phyloP scores from a whole-genome alignment of 768 basidiomycete genomes.

The Antrodiella citrinella region DNA sequence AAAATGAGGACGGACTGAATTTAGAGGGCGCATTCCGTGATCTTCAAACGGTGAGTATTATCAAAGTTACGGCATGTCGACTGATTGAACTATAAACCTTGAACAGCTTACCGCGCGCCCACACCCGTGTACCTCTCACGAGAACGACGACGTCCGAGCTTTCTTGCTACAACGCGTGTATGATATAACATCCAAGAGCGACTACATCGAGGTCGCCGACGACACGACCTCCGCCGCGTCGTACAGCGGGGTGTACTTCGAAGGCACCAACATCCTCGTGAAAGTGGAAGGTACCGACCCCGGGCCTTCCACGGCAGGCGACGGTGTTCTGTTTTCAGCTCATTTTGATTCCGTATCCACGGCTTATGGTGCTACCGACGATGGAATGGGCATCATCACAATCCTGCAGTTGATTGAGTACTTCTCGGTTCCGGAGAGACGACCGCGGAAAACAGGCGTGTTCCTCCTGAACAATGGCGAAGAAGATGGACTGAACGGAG shows the following conservation, averaged over 20 bases:
- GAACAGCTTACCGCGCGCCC: conserved; percentile 63
- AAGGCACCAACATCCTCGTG: conserved; percentile 60
- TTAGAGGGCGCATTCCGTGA: conserved; percentile 53
- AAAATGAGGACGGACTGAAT: conserved; percentile 28
- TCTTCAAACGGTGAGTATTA: conserved; percentile 41
- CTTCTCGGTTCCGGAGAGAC: conserved; percentile 27
- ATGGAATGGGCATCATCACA: conserved; percentile 66
- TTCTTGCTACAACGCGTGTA: conserved; percentile 51
- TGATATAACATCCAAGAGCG: conserved; percentile 33
- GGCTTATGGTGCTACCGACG: conserved; percentile 67
- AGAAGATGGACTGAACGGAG: conserved; percentile 69
- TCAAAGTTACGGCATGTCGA: conserved; percentile 12
- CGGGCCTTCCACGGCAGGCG: conserved; percentile 20
- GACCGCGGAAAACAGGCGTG: conserved; percentile 52
- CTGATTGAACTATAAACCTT: too few relatives aligned
- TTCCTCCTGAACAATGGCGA: conserved; percentile 88
- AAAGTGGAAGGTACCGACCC: conserved; percentile 49
- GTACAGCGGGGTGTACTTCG: conserved; percentile 44
- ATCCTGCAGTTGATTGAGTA: conserved; percentile 54
- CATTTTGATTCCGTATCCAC: conserved; percentile 81
- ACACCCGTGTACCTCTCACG: conserved; percentile 72
- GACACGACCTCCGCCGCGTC: conserved; percentile 45
- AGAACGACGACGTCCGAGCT: conserved; percentile 58
- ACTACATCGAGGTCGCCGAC: conserved; percentile 42
- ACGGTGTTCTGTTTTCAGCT: conserved; percentile 64